phyloP scores from a whole-genome alignment of 495 filamentous ascomycete species.

The Penicillium bovifimosum region DNA sequence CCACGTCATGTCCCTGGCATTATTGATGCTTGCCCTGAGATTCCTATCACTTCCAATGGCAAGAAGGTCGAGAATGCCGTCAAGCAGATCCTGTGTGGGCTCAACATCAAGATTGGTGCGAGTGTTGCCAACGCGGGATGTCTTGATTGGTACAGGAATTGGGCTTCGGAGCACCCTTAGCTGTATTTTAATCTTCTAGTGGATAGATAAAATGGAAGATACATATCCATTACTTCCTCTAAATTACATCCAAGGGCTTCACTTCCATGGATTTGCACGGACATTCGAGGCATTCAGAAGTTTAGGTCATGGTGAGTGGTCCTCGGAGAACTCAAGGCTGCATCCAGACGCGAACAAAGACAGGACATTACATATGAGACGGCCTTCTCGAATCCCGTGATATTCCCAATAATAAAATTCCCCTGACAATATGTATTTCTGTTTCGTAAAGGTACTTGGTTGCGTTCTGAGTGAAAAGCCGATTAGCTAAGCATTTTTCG shows the following conservation, averaged over 20 bases:
- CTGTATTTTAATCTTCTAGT: neutral
- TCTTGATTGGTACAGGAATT: constrained; percentile 76
- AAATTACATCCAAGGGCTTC: neutral
- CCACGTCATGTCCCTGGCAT: constrained; percentile 79
- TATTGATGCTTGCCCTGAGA: constrained; percentile 72
- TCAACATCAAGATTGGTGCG: constrained; percentile 77
- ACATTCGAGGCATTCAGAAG: neutral
- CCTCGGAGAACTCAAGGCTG: neutral
- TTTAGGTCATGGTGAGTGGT: neutral
- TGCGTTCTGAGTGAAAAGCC: neutral
- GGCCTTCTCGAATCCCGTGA: no score
- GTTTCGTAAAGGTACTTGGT: neutral
- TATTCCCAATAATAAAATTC: no score
- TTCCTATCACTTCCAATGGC: constrained; percentile 84
- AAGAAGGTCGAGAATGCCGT: constrained; percentile 94
- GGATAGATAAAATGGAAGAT: neutral
- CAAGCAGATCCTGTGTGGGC: constrained; percentile 87
- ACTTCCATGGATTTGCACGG: neutral
- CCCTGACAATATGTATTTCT: no score
- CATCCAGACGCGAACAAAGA: neutral
- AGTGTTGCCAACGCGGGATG: constrained; percentile 81
- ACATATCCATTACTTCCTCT: neutral
- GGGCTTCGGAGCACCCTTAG: constrained; percentile 49
- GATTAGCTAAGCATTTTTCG: constrained; percentile 20
- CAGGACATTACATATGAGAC: neutral